These are phyloP conservation scores for Torulaspora gathmanii DNA, from an alignment of 805 yeast genomes.

Conservation along the genomic window DNA sequence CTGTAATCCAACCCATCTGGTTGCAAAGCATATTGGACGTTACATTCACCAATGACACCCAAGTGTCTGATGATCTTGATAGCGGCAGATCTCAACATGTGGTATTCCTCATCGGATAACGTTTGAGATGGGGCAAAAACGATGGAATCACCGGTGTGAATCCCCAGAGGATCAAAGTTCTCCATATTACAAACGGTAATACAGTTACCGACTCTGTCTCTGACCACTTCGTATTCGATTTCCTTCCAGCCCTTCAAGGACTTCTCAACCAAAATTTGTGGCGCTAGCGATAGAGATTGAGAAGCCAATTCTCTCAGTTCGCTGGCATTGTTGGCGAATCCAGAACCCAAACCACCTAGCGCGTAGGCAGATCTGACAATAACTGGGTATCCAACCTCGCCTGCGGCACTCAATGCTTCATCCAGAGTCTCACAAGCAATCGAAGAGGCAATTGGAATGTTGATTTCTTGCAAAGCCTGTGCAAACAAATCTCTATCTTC, in stretches of 20 bases:
- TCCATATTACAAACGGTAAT: conserved; percentile 99
- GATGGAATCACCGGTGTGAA: conserved; percentile 98
- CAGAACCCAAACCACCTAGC: conserved; percentile 96
- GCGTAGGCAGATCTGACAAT: conserved; percentile 98
- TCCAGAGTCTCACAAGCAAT: conserved; percentile 92
- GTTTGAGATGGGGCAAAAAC: conserved; percentile 99
- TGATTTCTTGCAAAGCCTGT: conserved; percentile 87
- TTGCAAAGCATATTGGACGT: conserved; percentile 93
- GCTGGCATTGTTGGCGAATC: conserved; percentile 79
- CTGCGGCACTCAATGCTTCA: conserved; percentile 90
- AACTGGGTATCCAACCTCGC: conserved; percentile 84
- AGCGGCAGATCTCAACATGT: conserved; percentile 96
- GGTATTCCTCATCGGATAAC: conserved; percentile 92
- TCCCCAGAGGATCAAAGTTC: conserved; percentile 96
- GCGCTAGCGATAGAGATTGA: conserved; percentile 83
- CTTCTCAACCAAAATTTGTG: conserved; percentile 94
- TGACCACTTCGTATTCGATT: conserved; percentile 96
- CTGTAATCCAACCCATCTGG: conserved; percentile 95
- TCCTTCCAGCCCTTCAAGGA: conserved; percentile 99
- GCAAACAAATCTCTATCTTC: conserved; percentile 98
- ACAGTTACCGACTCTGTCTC: conserved; percentile 95
- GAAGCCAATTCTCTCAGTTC: conserved; percentile 86
- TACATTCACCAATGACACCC: conserved; percentile 99
- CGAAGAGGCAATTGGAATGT: conserved; percentile 95
- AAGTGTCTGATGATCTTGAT: conserved; percentile 94